These are phyloP conservation scores for Polysphondylium violaceum DNA, from an alignment of 78 protist genomes.

Conservation along the genomic window DNA sequence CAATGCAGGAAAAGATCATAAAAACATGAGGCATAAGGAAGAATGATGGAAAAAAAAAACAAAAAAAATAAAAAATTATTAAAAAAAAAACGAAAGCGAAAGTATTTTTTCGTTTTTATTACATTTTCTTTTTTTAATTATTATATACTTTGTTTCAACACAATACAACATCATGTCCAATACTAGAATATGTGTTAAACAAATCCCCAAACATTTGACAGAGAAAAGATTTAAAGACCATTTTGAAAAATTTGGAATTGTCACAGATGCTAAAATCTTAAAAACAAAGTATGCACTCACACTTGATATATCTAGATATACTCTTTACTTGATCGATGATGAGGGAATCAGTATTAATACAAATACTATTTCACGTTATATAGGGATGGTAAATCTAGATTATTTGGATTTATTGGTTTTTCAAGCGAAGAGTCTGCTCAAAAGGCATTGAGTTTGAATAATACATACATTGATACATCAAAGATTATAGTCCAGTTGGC, in stretches of 20 bases:
- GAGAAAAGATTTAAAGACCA: conserved; percentile 68
- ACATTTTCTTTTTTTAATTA: too few relatives aligned
- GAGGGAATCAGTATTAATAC: too few relatives aligned
- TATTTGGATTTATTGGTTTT: conserved; percentile 97
- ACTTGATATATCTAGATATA: background rate
- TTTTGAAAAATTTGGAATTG: conserved; percentile 51
- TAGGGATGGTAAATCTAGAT: conserved; percentile 91
- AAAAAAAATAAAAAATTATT: too few relatives aligned
- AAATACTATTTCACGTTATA: too few relatives aligned
- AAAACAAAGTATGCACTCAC: conserved; percentile 39
- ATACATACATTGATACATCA: conserved; percentile 91
- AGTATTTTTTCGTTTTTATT: background rate
- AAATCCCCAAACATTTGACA: conserved; percentile 71
- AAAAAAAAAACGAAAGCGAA: background rate
- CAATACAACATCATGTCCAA: conserved; percentile 26
- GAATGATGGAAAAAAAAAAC: too few relatives aligned
- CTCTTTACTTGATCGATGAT: background rate
- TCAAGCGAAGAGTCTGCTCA: conserved; percentile 80
- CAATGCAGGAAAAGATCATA: too few relatives aligned
- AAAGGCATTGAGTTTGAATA: conserved; percentile 84
- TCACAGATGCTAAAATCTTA: conserved; percentile 73
- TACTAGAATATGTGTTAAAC: conserved; percentile 73
- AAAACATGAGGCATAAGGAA: too few relatives aligned
- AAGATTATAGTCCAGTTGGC: conserved; percentile 91
- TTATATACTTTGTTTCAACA: too few relatives aligned